Evolutionary conservation across 2,329 filamentous ascomycete genomes (phyloP).

Genomic region (Pyrenophora tritici-repentis): DNA sequence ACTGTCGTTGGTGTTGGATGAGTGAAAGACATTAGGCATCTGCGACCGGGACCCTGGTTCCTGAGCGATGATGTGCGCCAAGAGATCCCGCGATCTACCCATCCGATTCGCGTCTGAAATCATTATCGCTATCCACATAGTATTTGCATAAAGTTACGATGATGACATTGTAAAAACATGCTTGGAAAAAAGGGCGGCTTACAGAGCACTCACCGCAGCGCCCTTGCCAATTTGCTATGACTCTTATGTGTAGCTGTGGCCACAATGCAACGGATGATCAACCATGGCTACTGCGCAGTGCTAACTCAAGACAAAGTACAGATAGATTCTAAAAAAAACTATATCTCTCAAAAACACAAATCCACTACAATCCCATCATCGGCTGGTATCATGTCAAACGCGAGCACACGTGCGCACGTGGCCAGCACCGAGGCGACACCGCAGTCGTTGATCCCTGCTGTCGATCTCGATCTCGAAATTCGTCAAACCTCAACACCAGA

Average conservation of each 20-base stretch:
- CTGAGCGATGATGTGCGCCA: conserved; percentile 41
- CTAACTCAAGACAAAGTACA: background rate
- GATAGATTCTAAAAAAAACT: background rate
- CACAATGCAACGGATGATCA: too few relatives aligned
- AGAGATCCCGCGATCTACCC: conserved; percentile 25
- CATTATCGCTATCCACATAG: conserved; percentile 15
- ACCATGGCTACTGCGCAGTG: background rate
- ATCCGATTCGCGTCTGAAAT: conserved; percentile 15
- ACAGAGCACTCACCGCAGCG: conserved; percentile 17
- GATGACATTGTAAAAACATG: background rate
- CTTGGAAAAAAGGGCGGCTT: conserved; percentile 28
- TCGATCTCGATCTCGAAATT: conserved; percentile 27
- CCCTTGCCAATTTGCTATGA: conserved; percentile 44
- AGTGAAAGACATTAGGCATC: background rate
- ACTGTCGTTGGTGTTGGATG: conserved; percentile 9
- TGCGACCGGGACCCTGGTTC: conserved; percentile 28
- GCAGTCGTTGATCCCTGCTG: conserved; percentile 21
- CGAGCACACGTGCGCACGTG: conserved; percentile 46
- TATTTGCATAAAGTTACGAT: conserved; percentile 1
- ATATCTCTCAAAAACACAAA: background rate
- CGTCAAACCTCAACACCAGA: conserved; percentile 17
- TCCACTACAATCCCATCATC: background rate
- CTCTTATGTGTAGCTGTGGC: conserved; percentile 44
- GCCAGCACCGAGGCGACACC: conserved; percentile 19
- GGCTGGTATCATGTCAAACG: conserved; percentile 27